A percentile compares a stretch with the other conserved stretches of the same genome.
Evolutionary conservation across 352 stramenopile genomes (phyloP).

Genomic region (Phytophthora tubulina): DNA sequence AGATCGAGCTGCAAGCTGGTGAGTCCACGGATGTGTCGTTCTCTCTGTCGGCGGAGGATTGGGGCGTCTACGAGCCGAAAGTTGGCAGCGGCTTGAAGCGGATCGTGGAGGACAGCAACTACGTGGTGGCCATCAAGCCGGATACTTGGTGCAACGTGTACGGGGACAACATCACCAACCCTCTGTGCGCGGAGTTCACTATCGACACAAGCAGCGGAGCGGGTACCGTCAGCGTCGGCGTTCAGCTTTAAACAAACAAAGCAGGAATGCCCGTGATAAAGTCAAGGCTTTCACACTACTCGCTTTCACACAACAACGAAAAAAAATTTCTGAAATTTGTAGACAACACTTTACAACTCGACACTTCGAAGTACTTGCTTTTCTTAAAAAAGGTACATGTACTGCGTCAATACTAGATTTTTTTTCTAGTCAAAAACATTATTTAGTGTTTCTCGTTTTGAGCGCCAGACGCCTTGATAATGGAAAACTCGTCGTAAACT

Average conservation of each 20-base stretch:
- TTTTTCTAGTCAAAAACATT: too few species aligned
- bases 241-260: constrained; percentile 13
- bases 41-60: constrained; percentile 58
- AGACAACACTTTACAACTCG: too few species aligned
- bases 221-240: constrained; percentile 20
- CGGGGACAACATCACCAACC: constrained; percentile 45
- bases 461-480: constrained; percentile 30
- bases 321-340: too few species aligned
- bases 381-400: too few species aligned
- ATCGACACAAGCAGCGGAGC: constrained; percentile 37
- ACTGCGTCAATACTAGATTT: too few species aligned
- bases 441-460: too few species aligned
- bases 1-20: constrained; percentile 69
- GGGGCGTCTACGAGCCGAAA: constrained; percentile 64
- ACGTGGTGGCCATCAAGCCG: constrained; percentile 70
- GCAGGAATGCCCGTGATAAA: not conserved
- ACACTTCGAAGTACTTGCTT: too few species aligned
- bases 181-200: constrained; percentile 55
- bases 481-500: constrained; percentile 52
- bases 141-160: constrained; percentile 78
- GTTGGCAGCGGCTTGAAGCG: constrained; percentile 56
- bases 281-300: not conserved
- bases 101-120: constrained; percentile 72
- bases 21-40: constrained; percentile 53
- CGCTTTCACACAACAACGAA: too few species aligned